These are phyloP conservation scores for Rhinocladiella similis DNA, from an alignment of 2,329 filamentous ascomycete genomes.

Conservation along the genomic window DNA sequence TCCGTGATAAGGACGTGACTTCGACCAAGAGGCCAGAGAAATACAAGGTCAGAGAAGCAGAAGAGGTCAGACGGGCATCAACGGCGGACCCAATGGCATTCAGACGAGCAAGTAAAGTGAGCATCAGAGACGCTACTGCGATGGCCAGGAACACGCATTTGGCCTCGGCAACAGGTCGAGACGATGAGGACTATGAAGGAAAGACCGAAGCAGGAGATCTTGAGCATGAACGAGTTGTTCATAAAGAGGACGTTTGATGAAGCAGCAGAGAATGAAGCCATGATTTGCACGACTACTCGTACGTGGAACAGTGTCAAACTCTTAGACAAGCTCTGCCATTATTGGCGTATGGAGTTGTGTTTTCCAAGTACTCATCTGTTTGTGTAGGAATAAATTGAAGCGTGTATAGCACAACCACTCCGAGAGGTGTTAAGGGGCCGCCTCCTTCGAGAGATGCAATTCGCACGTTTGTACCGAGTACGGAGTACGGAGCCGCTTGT, in stretches of 20 bases:
- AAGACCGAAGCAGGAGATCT: conserved; percentile 6
- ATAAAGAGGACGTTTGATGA: conserved; percentile 11
- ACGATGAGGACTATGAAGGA: conserved; percentile 6
- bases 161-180: not conserved
- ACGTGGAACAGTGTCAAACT: too few species aligned
- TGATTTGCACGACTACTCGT: too few species aligned
- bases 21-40: conserved; percentile 47
- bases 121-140: not conserved
- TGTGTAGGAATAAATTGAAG: too few species aligned
- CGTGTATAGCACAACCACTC: too few species aligned
- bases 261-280: too few species aligned
- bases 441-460: too few species aligned
- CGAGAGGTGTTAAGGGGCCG: too few species aligned
- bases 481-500: too few species aligned
- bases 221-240: conserved; percentile 4
- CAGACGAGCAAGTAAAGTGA: conserved; percentile 15
- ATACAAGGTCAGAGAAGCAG: conserved; percentile 50
- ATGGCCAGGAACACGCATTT: not conserved
- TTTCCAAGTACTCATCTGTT: too few species aligned
- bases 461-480: too few species aligned
- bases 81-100: conserved; percentile 15
- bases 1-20: conserved; percentile 50
- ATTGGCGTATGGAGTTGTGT: too few species aligned
- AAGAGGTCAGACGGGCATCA: conserved; percentile 32
- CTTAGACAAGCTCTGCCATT: too few species aligned